These are phyloP conservation scores for Silybum marianum DNA, from an alignment of 129 eudicot genomes.

Conservation along the genomic window DNA sequence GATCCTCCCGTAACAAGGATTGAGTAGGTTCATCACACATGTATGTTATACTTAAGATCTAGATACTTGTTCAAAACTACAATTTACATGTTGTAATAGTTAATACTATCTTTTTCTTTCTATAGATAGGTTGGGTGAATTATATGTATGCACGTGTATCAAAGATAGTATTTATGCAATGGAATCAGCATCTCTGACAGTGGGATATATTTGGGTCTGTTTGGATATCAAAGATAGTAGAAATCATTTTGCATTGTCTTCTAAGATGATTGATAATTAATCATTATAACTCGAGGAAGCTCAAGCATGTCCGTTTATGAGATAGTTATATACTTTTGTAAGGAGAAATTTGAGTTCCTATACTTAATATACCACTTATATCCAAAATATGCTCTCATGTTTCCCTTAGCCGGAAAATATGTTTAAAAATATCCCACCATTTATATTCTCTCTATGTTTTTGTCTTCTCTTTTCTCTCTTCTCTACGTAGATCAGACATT, in stretches of 20 bases:
- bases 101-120: background rate
- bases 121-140: background rate
- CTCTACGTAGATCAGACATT: background rate
- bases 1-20: conserved; percentile 67
- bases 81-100: background rate
- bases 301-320: background rate
- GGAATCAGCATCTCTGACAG: no score
- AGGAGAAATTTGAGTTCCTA: background rate
- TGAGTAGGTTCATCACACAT: conserved; percentile 11
- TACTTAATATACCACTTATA: background rate
- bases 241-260: background rate
- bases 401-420: background rate
- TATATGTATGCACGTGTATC: background rate
- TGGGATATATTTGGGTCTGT: background rate
- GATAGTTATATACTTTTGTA: background rate
- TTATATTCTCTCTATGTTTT: background rate
- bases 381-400: background rate
- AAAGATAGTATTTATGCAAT: background rate
- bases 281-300: background rate
- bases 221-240: background rate
- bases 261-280: background rate
- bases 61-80: background rate
- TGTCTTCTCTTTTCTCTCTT: background rate
- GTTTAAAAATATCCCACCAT: background rate
- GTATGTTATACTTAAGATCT: background rate